Base-by-base conservation (phyloP, 1,284 basidiomycete genomes). In the Lentinula novae-zelandiae region DNA sequence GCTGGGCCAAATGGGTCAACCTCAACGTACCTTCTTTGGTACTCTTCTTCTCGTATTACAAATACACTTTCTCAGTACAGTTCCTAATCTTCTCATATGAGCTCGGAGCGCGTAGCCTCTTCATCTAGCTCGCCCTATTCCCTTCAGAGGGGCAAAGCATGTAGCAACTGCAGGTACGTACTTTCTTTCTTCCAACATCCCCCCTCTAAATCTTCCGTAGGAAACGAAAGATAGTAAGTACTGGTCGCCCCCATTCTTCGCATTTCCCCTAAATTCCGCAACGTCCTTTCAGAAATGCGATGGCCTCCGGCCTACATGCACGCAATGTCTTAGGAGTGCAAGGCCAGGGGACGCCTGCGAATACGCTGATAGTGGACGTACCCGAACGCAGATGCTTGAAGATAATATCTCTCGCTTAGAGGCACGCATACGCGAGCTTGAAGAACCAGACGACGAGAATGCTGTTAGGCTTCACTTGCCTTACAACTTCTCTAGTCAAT, bases 261-360 rank as follows among this genome's bases (percentile, higher is more conserved):
- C 13, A 57, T 50, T 44, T 44, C 5, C 22, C 7, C 31, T 17
- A 15, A 57, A 20, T 27, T 6, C 20, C 34, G 15, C 34, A 31
- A 60, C 33, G 12, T 10, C 38, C 38, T 33, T 5, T 3, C 58
- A 78, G 76, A 73, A 72, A 73, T 78, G 77, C 60, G 76, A 78
- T 62, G 76, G 75, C 6, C 67, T 65, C 27, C 69, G 68, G 17
- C 76, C 77, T 1, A 65, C 73, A 6, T 78, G 77, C 58, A 68
- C 68, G 1, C 73, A 73, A 64, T 78, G 77, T 58, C 62, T 68
- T 4, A 67, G 68, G 39, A 71, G 71, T n/a, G 68, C 71, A 52
- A 69, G 71, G 7, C 62, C 60, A 15, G 68, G 71, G 0, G 73
- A 76, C 46, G 73, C 76, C 60, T 78, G 77, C 57, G 76, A 78